Percentiles rank a stretch among this genome's conserved stretches.
Evolutionary conservation across 1,284 basidiomycete genomes (phyloP).

Genomic region (Puccinia novopanici): DNA sequence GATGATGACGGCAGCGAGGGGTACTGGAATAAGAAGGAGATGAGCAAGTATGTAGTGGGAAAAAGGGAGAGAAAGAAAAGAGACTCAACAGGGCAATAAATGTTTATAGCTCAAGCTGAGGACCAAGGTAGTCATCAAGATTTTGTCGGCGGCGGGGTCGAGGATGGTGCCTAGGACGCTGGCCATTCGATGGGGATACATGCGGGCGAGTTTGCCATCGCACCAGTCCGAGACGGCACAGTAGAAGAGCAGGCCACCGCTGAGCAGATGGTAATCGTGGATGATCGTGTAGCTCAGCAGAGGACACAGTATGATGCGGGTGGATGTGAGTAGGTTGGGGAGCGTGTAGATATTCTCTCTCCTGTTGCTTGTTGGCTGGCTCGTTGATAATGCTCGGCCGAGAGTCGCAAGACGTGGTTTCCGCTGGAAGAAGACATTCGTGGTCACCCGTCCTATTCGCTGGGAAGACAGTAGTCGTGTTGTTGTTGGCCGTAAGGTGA

Average conservation of each 20-base stretch:
- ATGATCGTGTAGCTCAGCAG: constrained; percentile 87
- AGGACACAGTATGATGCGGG: constrained; percentile 83
- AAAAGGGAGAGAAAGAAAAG: neutral
- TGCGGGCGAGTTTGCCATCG: constrained; percentile 86
- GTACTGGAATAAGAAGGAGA: constrained; percentile 64
- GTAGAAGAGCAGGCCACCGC: constrained; percentile 79
- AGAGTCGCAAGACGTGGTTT: too few relatives aligned
- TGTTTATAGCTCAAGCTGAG: constrained; percentile 79
- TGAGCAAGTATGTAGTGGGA: neutral
- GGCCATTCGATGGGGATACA: constrained; percentile 70
- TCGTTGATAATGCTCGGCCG: neutral
- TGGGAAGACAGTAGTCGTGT: too few relatives aligned
- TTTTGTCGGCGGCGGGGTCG: constrained; percentile 96
- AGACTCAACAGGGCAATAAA: constrained; percentile 74
- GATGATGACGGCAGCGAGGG: constrained; percentile 80
- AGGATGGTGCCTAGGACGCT: constrained; percentile 90
- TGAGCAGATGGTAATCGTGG: constrained; percentile 75
- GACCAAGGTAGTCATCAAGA: constrained; percentile 90
- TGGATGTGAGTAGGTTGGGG: constrained; percentile 85
- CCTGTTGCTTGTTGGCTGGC: neutral
- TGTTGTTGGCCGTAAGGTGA: too few relatives aligned
- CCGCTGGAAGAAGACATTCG: too few relatives aligned
- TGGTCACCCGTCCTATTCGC: too few relatives aligned
- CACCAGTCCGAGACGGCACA: constrained; percentile 88
- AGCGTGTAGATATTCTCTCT: constrained; percentile 90